These are phyloP conservation scores for Pythium inflatum DNA, from an alignment of 352 stramenopile species.

Conservation along the genomic window DNA sequence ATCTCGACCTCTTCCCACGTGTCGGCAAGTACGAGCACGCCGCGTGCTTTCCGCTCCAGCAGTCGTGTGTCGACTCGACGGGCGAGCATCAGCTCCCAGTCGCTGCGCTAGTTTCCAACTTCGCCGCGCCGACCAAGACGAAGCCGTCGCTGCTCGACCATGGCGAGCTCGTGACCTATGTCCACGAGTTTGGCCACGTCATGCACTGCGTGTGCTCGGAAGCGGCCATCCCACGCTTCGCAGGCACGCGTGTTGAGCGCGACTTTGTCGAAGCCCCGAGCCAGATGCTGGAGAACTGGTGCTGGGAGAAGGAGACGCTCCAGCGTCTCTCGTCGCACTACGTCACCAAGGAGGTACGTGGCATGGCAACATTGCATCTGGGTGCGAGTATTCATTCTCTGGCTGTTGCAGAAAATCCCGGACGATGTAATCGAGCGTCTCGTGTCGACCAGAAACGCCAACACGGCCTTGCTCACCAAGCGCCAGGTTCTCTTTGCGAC, in stretches of 20 bases:
- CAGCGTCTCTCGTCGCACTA: conserved; percentile 88
- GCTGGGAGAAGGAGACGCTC: conserved; percentile 85
- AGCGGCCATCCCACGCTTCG: conserved; percentile 74
- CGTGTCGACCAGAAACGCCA: conserved; percentile 88
- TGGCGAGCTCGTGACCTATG: conserved; percentile 89
- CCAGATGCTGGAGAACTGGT: conserved; percentile 93
- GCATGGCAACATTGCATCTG: neutral
- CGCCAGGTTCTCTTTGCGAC: conserved; percentile 81
- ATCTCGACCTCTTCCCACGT: conserved; percentile 88
- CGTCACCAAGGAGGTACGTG: conserved; percentile 55
- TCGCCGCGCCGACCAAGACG: conserved; percentile 77
- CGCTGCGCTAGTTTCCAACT: conserved; percentile 92
- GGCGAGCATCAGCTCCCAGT: conserved; percentile 61
- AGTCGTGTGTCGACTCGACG: conserved; percentile 70
- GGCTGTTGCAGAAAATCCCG: conserved; percentile 64
- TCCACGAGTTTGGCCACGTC: conserved; percentile 91
- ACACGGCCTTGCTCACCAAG: conserved; percentile 81
- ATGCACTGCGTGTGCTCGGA: conserved; percentile 91
- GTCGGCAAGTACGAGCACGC: conserved; percentile 88
- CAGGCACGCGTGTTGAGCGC: conserved; percentile 77
- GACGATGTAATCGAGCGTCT: conserved; percentile 79
- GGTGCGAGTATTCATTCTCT: neutral
- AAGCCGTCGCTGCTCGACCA: conserved; percentile 83
- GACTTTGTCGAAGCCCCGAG: conserved; percentile 92
- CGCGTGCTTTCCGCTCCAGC: conserved; percentile 89